Percentiles rank a stretch among this genome's conserved stretches.
These are phyloP conservation scores for Psidium friedrichsthalianum DNA, from an alignment of 345 rosid species.

Conservation along the genomic window DNA sequence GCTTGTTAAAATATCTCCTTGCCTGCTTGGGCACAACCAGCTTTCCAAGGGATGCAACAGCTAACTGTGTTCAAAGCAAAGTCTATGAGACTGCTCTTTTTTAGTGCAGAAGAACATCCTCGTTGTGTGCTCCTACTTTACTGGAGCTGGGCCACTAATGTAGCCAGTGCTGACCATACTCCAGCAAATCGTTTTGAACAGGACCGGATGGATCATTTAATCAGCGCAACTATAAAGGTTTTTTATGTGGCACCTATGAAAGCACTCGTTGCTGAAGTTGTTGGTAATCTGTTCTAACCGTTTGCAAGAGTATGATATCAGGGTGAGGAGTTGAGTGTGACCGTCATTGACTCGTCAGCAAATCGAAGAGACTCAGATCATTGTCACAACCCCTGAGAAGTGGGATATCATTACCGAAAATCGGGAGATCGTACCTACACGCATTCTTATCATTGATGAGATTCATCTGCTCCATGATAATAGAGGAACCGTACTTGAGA, in stretches of 20 bases:
- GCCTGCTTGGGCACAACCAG: conserved; percentile 96
- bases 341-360: conserved; percentile 81
- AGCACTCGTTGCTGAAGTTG: conserved; percentile 97
- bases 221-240: conserved; percentile 73
- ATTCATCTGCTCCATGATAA: conserved; percentile 97
- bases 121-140: conserved; percentile 93
- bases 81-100: conserved; percentile 76
- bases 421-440: conserved; percentile 99
- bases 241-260: conserved; percentile 99
- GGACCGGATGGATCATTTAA: conserved; percentile 61
- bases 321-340: conserved; percentile 90
- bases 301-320: conserved; percentile 59
- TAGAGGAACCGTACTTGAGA: conserved; percentile 97
- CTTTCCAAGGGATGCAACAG: conserved; percentile 84
- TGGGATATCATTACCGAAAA: conserved; percentile 98
- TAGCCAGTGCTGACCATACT: conserved; percentile 93
- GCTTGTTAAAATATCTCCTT: conserved; percentile 68
- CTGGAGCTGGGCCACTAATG: conserved; percentile 97
- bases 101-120: conserved; percentile 73
- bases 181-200: conserved; percentile 68
- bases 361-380: conserved; percentile 93
- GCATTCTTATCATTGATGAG: conserved; percentile 85
- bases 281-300: conserved; percentile 83
- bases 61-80: conserved; percentile 90
- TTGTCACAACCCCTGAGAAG: conserved; percentile 96